Conservation (phyloP, 257 asterid species). For the Solanum okadae region DNA sequence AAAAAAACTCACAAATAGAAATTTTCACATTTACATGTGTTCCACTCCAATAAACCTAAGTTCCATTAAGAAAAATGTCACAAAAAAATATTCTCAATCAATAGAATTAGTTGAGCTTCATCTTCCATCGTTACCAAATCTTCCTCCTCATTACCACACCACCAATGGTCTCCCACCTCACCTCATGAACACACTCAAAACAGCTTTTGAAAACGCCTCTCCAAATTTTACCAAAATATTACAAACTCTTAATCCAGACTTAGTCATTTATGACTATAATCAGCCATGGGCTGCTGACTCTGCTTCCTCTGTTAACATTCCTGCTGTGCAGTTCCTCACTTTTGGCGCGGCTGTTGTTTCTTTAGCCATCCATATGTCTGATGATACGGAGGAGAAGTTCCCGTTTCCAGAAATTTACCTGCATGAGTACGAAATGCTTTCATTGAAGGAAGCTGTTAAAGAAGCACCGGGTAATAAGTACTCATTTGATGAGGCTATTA, state of each 20-base stretch:
- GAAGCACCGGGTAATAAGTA: not conserved
- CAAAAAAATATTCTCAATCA: not conserved
- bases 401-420: constrained; percentile 10
- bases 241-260: constrained; percentile 10
- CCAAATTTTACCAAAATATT: constrained; percentile 17
- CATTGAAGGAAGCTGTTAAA: not conserved
- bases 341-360: constrained; percentile 24
- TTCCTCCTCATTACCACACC: constrained; percentile 34
- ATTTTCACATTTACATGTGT: constrained; percentile 24
- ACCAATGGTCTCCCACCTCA: constrained; percentile 46
- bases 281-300: constrained; percentile 43
- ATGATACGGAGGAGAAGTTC: not conserved
- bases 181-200: constrained; percentile 29
- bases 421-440: not conserved
- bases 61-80: constrained; percentile 19
- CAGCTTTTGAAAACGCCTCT: constrained; percentile 16
- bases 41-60: constrained; percentile 34
- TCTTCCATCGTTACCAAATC: constrained; percentile 20
- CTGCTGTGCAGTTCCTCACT: constrained; percentile 35
- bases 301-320: constrained; percentile 7
- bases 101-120: constrained; percentile 24
- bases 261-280: constrained; percentile 28
- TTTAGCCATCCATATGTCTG: constrained; percentile 12
- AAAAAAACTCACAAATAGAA: constrained; percentile 17
- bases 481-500: not conserved